Conservation (phyloP, 2,329 filamentous ascomycete genomes). For the Boeremia lycopersici region DNA sequence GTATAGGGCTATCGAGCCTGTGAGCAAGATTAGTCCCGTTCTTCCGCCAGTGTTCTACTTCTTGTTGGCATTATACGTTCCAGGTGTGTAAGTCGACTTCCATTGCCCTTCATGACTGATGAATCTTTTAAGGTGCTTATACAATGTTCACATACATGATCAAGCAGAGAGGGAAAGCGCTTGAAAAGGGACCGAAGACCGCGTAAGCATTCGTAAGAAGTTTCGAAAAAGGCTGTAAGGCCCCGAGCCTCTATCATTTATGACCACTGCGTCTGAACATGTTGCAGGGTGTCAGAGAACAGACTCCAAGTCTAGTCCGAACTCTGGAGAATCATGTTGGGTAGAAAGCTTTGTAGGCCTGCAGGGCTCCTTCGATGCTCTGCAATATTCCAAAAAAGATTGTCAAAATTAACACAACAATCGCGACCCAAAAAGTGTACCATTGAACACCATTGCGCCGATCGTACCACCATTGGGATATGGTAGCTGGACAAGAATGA, state of each 20-base stretch:
- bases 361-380: slow-evolving; percentile 50
- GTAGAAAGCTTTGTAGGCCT: slow-evolving; percentile 28
- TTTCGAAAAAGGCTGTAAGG: no score
- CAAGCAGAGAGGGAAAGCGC: slow-evolving; percentile 30
- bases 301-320: no score
- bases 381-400: slow-evolving; percentile 54
- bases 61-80: slow-evolving; percentile 29
- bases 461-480: slow-evolving; percentile 54
- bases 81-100: slow-evolving; percentile 18
- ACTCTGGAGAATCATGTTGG: neutral
- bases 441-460: slow-evolving; percentile 49
- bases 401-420: slow-evolving; percentile 46
- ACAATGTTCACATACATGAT: slow-evolving; percentile 40
- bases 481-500: slow-evolving; percentile 40
- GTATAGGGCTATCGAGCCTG: slow-evolving; percentile 22
- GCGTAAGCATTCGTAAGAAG: neutral
- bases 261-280: no score
- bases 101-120: neutral
- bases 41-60: slow-evolving; percentile 29
- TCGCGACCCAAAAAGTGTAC: slow-evolving; percentile 56
- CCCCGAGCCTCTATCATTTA: no score
- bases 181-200: slow-evolving; percentile 4
- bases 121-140: slow-evolving; percentile 21
- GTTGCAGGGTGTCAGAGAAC: no score
- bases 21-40: slow-evolving; percentile 12